Evolutionary conservation across 345 rosid genomes (phyloP).

Genomic region (Eucalyptus sp.): DNA sequence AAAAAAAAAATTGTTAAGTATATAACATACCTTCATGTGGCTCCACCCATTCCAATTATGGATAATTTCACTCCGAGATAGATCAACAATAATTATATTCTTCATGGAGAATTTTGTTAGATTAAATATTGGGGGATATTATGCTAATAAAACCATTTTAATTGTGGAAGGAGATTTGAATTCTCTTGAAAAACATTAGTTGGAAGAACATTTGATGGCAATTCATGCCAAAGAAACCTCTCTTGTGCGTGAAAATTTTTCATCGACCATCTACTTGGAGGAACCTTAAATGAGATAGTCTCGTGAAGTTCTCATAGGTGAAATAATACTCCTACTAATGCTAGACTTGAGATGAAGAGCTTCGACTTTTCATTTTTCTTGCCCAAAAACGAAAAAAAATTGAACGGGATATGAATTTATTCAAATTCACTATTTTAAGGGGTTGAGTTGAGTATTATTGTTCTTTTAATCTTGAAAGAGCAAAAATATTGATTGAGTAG

Average conservation of each 20-base stretch:
- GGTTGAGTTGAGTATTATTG: no score
- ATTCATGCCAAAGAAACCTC: not conserved
- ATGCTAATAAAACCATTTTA: not conserved
- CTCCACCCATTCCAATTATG: not conserved
- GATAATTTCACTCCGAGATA: not conserved
- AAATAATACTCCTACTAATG: no score
- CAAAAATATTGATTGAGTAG: no score
- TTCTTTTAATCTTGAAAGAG: not conserved
- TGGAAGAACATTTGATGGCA: not conserved
- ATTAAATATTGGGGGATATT: not conserved
- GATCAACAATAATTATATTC: not conserved
- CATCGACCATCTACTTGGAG: not conserved
- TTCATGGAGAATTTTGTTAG: not conserved
- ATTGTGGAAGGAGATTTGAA: not conserved
- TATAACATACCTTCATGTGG: no score
- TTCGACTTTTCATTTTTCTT: no score
- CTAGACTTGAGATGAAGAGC: not conserved
- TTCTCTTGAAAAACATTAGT: not conserved
- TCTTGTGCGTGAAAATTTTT: not conserved
- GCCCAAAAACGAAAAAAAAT: not conserved
- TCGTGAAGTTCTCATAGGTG: not conserved
- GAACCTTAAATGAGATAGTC: not conserved
- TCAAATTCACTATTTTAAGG: not conserved
- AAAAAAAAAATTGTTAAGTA: no score
- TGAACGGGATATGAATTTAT: not conserved